Evolutionary conservation across 1,139 yeast species (phyloP).

Genomic region (Kazachstania sp.): DNA sequence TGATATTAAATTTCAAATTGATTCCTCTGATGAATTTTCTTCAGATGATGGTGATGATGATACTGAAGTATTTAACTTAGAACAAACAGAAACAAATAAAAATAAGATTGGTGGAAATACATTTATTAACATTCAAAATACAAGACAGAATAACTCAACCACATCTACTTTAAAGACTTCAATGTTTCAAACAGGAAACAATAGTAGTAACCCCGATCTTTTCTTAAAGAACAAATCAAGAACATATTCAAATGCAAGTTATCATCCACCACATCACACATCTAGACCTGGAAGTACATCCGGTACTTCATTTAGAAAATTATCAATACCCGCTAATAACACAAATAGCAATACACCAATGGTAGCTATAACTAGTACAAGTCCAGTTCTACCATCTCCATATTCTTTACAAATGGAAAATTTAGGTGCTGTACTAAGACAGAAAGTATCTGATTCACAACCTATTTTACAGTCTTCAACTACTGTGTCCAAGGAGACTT

Average conservation of each 20-base stretch:
- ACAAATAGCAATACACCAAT: neutral
- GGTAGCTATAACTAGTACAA: constrained; percentile 1
- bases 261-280: neutral
- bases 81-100: constrained; percentile 1
- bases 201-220: neutral
- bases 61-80: constrained; percentile 6
- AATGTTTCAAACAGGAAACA: neutral
- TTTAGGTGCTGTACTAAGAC: constrained; percentile 21
- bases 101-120: neutral
- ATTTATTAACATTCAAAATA: neutral
- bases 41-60: constrained; percentile 19
- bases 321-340: neutral
- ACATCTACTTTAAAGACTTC: neutral
- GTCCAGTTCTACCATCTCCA: constrained; percentile 1
- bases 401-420: constrained; percentile 16
- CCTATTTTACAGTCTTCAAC: neutral
- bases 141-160: constrained; percentile 1
- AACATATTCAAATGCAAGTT: constrained; percentile 15
- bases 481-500: neutral
- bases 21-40: constrained; percentile 20
- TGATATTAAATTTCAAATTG: constrained; percentile 15
- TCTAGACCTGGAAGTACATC: constrained; percentile 1
- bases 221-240: constrained; percentile 7
- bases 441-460: constrained; percentile 7
- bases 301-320: neutral